Conservation (phyloP, 2,329 filamentous ascomycete species). For the Paradendryphiella salina region DNA sequence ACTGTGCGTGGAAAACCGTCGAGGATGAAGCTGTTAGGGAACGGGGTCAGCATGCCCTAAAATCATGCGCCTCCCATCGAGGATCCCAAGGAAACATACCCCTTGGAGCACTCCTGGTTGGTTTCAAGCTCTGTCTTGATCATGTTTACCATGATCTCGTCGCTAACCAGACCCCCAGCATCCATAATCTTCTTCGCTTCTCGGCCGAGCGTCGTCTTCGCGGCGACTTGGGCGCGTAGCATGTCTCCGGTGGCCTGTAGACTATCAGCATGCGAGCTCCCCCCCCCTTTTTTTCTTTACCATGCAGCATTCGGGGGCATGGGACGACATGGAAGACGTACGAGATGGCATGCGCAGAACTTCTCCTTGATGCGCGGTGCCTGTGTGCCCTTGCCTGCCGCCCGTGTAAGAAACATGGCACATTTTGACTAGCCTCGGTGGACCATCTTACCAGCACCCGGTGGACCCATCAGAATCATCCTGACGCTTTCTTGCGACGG, state of each 20-base stretch:
- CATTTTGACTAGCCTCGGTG: background rate
- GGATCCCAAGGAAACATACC: conserved; percentile 58
- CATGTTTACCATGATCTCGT: conserved; percentile 99
- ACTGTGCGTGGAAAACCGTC: conserved; percentile 98
- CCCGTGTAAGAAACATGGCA: conserved; percentile 29
- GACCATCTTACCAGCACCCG: conserved; percentile 80
- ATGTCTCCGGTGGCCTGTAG: conserved; percentile 93
- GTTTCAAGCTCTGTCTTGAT: conserved; percentile 95
- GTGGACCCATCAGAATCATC: conserved; percentile 97
- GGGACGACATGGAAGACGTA: conserved; percentile 53
- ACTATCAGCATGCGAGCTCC: conserved; percentile 32
- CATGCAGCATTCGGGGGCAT: background rate
- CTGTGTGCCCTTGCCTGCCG: conserved; percentile 93
- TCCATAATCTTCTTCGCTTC: conserved; percentile 99
- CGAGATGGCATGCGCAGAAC: conserved; percentile 95
- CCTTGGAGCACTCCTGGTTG: conserved; percentile 95
- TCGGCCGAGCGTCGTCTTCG: conserved; percentile 90
- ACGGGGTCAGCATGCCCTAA: conserved; percentile 1
- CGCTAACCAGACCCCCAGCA: conserved; percentile 92
- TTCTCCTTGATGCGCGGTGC: conserved; percentile 98
- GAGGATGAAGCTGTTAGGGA: conserved; percentile 79
- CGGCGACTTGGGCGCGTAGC: conserved; percentile 96
- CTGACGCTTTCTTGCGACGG: conserved; percentile 68
- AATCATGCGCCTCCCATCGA: background rate
- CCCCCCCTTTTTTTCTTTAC: background rate